A percentile compares a stretch with the other conserved stretches of the same genome.
Evolutionary conservation across 2,329 filamentous ascomycete species (phyloP).

Genomic region (Colletotrichum tanaceti): DNA sequence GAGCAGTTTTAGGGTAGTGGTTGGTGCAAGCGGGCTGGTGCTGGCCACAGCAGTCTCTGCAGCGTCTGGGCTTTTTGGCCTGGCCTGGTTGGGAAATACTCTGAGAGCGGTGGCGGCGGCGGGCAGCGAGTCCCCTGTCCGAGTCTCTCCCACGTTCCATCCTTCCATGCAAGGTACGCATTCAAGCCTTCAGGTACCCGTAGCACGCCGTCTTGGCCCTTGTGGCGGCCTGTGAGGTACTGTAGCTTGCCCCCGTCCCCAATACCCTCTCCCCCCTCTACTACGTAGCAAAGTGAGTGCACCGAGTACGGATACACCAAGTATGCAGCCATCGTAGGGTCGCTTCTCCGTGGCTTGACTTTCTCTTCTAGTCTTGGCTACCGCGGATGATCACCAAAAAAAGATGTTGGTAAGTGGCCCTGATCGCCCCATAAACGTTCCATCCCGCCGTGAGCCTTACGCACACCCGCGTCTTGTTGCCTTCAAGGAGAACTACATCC

Average conservation of each 20-base stretch:
- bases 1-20: constrained; percentile 22
- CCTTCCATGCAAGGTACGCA: constrained; percentile 10
- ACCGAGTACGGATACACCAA: too few species aligned
- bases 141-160: constrained; percentile 3
- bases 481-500: too few species aligned
- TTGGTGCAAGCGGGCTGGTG: constrained; percentile 18
- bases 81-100: background rate
- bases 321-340: too few species aligned
- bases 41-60: constrained; percentile 6
- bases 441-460: constrained; percentile 12
- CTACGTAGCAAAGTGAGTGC: too few species aligned
- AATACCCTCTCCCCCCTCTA: background rate
- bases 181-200: constrained; percentile 30
- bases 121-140: background rate
- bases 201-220: constrained; percentile 4
- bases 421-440: constrained; percentile 22
- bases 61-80: background rate
- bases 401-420: constrained; percentile 16
- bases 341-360: background rate
- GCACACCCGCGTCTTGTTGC: constrained; percentile 18
- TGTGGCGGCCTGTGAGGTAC: too few species aligned
- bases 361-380: background rate
- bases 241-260: constrained; percentile 19
- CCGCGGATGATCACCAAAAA: constrained; percentile 7
- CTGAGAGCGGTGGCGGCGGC: background rate